phyloP scores from a whole-genome alignment of 2,329 filamentous ascomycete genomes.

The Neonectria magnoliae region DNA sequence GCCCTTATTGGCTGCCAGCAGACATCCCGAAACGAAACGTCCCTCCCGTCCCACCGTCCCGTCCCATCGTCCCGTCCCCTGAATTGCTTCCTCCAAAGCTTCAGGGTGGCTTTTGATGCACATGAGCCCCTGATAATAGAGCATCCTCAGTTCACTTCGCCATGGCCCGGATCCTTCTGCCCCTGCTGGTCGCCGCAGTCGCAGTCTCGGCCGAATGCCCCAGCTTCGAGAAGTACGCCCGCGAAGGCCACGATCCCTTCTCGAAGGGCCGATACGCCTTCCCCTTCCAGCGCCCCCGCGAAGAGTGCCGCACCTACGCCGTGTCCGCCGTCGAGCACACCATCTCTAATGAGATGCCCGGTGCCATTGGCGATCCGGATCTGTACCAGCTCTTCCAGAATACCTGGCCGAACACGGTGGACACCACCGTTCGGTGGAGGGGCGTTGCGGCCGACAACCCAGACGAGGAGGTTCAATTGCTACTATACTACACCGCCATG shows the following conservation, averaged over 20 bases:
- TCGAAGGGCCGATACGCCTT: slow-evolving; percentile 81
- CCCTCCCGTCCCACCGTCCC: not conserved
- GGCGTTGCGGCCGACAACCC: slow-evolving; percentile 66
- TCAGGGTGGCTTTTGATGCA: not conserved
- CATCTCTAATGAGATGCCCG: slow-evolving; percentile 72
- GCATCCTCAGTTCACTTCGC: not conserved
- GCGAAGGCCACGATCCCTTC: slow-evolving; percentile 69
- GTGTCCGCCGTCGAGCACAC: slow-evolving; percentile 80
- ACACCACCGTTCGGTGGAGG: slow-evolving; percentile 77
- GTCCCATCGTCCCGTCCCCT: no score
- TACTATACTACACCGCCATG: no score
- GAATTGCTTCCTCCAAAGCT: not conserved
- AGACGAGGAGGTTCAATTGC: slow-evolving; percentile 62
- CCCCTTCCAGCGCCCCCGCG: slow-evolving; percentile 81
- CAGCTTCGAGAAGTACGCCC: slow-evolving; percentile 49
- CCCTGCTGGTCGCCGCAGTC: slow-evolving; percentile 27
- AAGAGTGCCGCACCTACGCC: slow-evolving; percentile 82
- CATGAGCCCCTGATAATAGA: not conserved
- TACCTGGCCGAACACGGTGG: slow-evolving; percentile 78
- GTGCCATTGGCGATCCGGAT: slow-evolving; percentile 79
- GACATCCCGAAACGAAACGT: not conserved
- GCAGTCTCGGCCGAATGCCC: slow-evolving; percentile 46
- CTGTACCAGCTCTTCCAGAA: slow-evolving; percentile 77
- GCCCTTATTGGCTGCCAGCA: not conserved
- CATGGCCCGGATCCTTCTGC: slow-evolving; percentile 18